phyloP scores from a whole-genome alignment of 2,329 filamentous ascomycete species.

The Xylariaceae sp. region DNA sequence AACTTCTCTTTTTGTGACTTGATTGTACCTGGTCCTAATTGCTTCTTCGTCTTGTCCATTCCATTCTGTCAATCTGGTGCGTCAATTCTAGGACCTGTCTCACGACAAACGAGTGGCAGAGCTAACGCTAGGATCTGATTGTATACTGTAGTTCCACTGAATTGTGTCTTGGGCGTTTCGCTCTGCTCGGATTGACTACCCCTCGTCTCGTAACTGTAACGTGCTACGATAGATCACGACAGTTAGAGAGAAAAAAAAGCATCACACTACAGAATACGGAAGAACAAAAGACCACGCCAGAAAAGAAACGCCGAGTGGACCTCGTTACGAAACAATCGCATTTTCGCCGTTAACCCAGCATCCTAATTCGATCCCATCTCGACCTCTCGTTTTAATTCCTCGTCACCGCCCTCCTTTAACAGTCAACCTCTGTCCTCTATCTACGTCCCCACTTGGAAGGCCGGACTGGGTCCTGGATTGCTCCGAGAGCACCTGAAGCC shows the following conservation, averaged over 20 bases:
- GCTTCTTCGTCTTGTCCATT: not conserved
- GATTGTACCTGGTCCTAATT: not conserved
- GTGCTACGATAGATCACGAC: not conserved
- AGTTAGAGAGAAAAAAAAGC: not conserved
- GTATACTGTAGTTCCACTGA: not conserved
- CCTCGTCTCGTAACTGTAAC: not conserved
- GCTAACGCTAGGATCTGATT: not conserved
- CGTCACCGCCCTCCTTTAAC: not conserved
- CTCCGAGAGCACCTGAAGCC: slow-evolving; percentile 8
- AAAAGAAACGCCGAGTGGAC: not conserved
- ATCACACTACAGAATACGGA: not conserved
- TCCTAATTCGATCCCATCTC: not conserved
- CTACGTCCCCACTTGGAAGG: slow-evolving; percentile 10
- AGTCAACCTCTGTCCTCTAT: slow-evolving; percentile 1
- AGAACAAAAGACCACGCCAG: no score
- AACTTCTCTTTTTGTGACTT: not conserved
- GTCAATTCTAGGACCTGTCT: not conserved
- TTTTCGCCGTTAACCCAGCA: not conserved
- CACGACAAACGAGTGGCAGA: not conserved
- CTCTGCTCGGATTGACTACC: not conserved
- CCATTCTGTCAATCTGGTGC: not conserved
- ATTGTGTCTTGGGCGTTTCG: not conserved
- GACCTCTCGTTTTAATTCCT: not conserved
- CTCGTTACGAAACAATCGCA: not conserved
- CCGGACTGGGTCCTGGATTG: slow-evolving; percentile 4